These are phyloP conservation scores for Epichloe festucae DNA, from an alignment of 2,329 filamentous ascomycete species.

Conservation along the genomic window DNA sequence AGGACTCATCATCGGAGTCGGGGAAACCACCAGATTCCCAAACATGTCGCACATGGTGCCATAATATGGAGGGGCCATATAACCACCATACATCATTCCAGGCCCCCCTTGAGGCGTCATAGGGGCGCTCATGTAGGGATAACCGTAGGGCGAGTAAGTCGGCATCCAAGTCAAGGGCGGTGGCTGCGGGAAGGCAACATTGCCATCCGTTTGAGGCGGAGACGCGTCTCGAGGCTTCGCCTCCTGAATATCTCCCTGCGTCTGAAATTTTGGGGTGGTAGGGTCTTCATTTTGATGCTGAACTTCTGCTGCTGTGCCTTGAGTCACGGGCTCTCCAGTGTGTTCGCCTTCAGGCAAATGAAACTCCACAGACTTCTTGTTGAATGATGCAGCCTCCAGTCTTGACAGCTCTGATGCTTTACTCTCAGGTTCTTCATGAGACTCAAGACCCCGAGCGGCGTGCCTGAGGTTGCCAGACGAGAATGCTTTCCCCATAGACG, in stretches of 20 bases:
- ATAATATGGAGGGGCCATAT: constrained; percentile 10
- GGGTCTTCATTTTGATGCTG: neutral
- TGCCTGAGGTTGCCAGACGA: constrained; percentile 2
- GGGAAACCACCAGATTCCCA: constrained; percentile 10
- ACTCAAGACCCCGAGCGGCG: neutral
- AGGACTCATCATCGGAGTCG: constrained; percentile 11
- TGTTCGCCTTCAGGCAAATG: neutral
- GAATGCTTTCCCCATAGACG: constrained; percentile 1
- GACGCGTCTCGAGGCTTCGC: neutral
- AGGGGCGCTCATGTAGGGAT: constrained; percentile 9
- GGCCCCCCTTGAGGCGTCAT: constrained; percentile 11
- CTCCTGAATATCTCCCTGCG: neutral
- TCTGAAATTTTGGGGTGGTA: constrained; percentile 1
- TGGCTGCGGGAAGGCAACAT: neutral
- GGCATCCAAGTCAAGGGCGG: constrained; percentile 10
- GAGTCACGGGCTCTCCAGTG: neutral
- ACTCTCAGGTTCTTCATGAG: neutral
- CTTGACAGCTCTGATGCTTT: neutral
- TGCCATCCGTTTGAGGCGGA: neutral
- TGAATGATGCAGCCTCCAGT: neutral
- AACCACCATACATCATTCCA: constrained; percentile 11
- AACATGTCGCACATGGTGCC: constrained; percentile 11
- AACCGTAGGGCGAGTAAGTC: constrained; percentile 7
- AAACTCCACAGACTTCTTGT: constrained; percentile 8
- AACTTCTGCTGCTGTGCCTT: neutral